Percentiles rank a stretch among this genome's conserved stretches.
phyloP scores from a whole-genome alignment of 805 yeast species.

The Suhomyces faveliae region DNA sequence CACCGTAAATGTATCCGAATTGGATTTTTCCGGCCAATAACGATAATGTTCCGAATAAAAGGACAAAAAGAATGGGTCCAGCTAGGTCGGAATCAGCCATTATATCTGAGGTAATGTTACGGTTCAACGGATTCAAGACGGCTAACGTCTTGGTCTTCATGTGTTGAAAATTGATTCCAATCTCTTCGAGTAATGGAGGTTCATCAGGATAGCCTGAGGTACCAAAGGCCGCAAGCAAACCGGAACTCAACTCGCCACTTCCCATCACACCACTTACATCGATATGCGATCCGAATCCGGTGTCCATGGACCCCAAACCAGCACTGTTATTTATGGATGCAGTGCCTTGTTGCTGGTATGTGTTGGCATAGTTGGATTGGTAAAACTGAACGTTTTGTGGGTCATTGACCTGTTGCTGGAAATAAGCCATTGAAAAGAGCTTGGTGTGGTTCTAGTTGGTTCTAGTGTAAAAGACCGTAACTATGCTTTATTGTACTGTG shows the following conservation, averaged over 20 bases:
- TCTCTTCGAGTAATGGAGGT: constrained; percentile 85
- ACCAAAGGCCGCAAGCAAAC: constrained; percentile 87
- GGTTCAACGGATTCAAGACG: constrained; percentile 75
- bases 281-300: constrained; percentile 32
- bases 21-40: constrained; percentile 90
- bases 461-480: too few relatives aligned
- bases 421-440: constrained; percentile 39
- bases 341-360: constrained; percentile 22
- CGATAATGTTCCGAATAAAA: constrained; percentile 79
- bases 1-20: constrained; percentile 95
- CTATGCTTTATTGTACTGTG: background rate
- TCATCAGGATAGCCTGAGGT: constrained; percentile 95
- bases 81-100: constrained; percentile 91
- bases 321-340: constrained; percentile 17
- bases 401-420: constrained; percentile 33
- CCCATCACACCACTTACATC: constrained; percentile 46
- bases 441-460: background rate
- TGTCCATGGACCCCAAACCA: constrained; percentile 39
- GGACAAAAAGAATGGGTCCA: constrained; percentile 88
- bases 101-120: constrained; percentile 61
- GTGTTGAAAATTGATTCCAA: constrained; percentile 89
- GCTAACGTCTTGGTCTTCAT: constrained; percentile 81
- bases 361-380: constrained; percentile 38
- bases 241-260: constrained; percentile 56
- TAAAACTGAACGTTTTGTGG: constrained; percentile 44